A percentile compares a stretch with the other conserved stretches of the same genome.
phyloP scores from a whole-genome alignment of 1,284 basidiomycete genomes.

The Melampsora occidentalis region DNA sequence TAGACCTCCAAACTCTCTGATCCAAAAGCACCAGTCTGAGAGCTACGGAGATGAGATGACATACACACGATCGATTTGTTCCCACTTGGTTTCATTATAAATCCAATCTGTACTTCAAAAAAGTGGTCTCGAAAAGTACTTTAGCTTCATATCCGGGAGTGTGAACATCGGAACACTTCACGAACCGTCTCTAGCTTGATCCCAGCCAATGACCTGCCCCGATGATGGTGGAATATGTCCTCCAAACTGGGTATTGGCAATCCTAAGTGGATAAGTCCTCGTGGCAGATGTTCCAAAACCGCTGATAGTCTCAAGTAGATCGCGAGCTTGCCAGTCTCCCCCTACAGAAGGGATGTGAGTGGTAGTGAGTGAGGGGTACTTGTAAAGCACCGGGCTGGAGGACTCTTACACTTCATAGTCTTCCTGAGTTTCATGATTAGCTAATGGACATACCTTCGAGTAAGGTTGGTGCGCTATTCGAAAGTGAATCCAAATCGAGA shows the following conservation, averaged over 20 bases:
- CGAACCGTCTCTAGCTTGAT: constrained; percentile 22
- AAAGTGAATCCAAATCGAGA: neutral
- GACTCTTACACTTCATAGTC: constrained; percentile 1
- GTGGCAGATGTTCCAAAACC: constrained; percentile 30
- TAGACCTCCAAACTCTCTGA: neutral
- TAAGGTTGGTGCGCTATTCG: constrained; percentile 10
- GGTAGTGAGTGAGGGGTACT: neutral
- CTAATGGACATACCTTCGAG: constrained; percentile 12
- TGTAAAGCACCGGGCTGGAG: neutral
- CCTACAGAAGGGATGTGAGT: neutral
- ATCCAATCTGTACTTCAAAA: constrained; percentile 32
- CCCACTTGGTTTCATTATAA: constrained; percentile 42
- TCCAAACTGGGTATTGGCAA: constrained; percentile 29
- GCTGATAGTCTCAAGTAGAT: constrained; percentile 17
- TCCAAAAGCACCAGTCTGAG: neutral
- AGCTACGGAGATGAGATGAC: neutral
- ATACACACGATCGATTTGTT: constrained; percentile 34
- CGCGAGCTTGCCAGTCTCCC: constrained; percentile 18
- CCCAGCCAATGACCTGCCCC: constrained; percentile 34
- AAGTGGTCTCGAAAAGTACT: neutral
- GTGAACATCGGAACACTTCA: neutral
- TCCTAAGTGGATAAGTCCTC: constrained; percentile 31
- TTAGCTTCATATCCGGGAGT: neutral
- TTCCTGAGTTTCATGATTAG: no score
- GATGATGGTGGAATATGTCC: constrained; percentile 11